Evolutionary conservation across 2,329 filamentous ascomycete genomes (phyloP), one percentile per base, ranked within the genome.

Genomic region (Tympanopsis confertula): DNA sequence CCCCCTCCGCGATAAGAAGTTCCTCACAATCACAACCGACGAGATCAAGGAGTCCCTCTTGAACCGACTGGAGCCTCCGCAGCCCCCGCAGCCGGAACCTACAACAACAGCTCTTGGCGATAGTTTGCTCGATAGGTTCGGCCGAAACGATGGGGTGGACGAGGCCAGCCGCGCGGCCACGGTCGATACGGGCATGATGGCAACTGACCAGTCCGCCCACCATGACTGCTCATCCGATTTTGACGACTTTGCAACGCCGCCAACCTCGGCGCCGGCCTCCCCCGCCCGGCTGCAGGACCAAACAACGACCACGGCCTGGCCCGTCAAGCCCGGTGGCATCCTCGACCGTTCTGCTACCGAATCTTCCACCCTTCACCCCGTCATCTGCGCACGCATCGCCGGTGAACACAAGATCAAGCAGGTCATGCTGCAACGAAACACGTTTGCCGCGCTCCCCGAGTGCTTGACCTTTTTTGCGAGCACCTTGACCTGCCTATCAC

Each of bases 1-100:
- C 50, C 91, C 91, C 1, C 63, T 98, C 13, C 72, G 84, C 13
- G 87, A 95, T 53, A 87, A 83, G 53, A 94, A 87, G 53, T 86
- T 91, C 47, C 66, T 88, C 13, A 82, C 75, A 1, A 84, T 93
- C 61, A 71, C 72, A 17, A 87, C 84, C 0, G 82, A 86, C 13
- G 83, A 91, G 38, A 64, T 96, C 43, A 94, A 94, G 57, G 71
- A 74, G 30, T 75, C 79, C 32, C 61, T 95, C 32, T 70, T 73
- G 15, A 69, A 69, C 24, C 74, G 85, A 19, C 61, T 88, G 42
- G 72, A 78, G 52, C 74, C 83, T 15, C 1, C 46, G 18, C 19
- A 39, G 19, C 22, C 38, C 13, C 37, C 35, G 13, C 32, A 38
- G 5, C 19, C 20, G 5, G 36, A 42, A 15, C 15, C 20, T 5